phyloP scores from a whole-genome alignment of 2,329 filamentous ascomycete genomes.

The Zymoseptoria brevis region DNA sequence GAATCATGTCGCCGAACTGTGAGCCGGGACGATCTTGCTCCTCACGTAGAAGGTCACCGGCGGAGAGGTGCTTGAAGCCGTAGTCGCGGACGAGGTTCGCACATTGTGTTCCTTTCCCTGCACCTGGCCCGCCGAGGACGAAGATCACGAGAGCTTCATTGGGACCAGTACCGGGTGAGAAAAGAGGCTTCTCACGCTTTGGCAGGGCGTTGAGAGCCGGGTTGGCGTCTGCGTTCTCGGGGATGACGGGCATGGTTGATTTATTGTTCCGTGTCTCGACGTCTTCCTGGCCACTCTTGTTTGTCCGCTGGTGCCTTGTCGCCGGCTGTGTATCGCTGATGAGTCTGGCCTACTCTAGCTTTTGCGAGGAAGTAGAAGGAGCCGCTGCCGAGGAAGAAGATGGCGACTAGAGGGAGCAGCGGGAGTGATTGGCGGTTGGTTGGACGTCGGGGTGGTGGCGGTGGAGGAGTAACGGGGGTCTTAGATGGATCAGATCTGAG shows the following conservation, averaged over 20 bases:
- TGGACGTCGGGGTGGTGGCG: slow-evolving; percentile 7
- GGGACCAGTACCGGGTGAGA: slow-evolving; percentile 47
- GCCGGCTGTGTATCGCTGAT: slow-evolving; percentile 22
- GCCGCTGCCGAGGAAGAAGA: slow-evolving; percentile 39
- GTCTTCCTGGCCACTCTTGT: slow-evolving; percentile 22
- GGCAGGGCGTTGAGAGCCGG: slow-evolving; percentile 25
- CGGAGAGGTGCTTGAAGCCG: slow-evolving; percentile 85
- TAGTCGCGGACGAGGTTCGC: slow-evolving; percentile 78
- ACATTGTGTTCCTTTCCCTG: slow-evolving; percentile 96
- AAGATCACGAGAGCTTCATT: slow-evolving; percentile 84
- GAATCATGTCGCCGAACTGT: slow-evolving; percentile 88
- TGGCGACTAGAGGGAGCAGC: slow-evolving; percentile 39
- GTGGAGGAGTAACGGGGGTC: neutral
- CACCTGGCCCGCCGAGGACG: slow-evolving; percentile 89
- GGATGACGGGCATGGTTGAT: slow-evolving; percentile 33
- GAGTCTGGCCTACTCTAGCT: slow-evolving; percentile 29
- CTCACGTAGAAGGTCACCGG: slow-evolving; percentile 85
- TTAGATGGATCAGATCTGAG: neutral
- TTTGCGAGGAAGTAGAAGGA: slow-evolving; percentile 42
- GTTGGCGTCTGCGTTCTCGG: slow-evolving; percentile 24
- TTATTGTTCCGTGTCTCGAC: slow-evolving; percentile 2
- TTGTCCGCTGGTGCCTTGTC: slow-evolving; percentile 23
- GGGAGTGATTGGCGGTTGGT: slow-evolving; percentile 32
- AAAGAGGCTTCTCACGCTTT: slow-evolving; percentile 57
- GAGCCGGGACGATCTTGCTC: slow-evolving; percentile 83